Conservation (phyloP, 257 asterid genomes). For the Solanum sejunctum region DNA sequence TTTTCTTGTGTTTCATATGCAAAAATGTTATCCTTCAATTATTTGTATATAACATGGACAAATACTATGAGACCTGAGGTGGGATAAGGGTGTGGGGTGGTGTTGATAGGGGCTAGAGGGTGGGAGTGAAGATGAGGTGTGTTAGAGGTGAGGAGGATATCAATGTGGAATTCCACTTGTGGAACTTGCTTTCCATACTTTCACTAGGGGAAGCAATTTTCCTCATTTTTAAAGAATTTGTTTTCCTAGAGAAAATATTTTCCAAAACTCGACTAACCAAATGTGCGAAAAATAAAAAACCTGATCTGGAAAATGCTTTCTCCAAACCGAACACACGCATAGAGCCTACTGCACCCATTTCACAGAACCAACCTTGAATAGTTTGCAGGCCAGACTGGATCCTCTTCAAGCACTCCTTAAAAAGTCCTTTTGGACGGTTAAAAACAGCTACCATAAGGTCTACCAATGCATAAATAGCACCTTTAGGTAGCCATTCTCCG, state of each 20-base stretch:
- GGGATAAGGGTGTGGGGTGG: neutral
- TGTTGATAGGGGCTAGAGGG: neutral
- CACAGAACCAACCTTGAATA: slow-evolving; percentile 52
- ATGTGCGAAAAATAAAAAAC: neutral
- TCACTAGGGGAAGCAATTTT: neutral
- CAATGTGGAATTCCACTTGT: neutral
- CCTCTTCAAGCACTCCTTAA: slow-evolving; percentile 79
- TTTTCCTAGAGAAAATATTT: neutral
- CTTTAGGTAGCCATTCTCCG: slow-evolving; percentile 98
- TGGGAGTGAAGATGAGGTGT: neutral
- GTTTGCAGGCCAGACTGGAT: slow-evolving; percentile 71
- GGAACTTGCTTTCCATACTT: neutral
- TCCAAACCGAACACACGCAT: neutral
- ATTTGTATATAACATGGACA: neutral
- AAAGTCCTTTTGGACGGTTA: slow-evolving; percentile 85
- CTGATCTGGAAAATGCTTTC: neutral
- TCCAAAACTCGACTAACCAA: neutral
- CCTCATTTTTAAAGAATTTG: neutral
- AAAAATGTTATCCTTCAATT: neutral
- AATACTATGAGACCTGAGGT: neutral
- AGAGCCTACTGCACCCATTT: neutral
- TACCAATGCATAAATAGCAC: slow-evolving; percentile 87
- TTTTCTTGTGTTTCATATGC: neutral
- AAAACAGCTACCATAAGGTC: slow-evolving; percentile 84
- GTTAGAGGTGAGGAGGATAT: neutral